Percentiles rank a stretch among this genome's conserved stretches.
These are phyloP conservation scores for Lippia alba DNA, from an alignment of 305 asterid species.

Conservation along the genomic window DNA sequence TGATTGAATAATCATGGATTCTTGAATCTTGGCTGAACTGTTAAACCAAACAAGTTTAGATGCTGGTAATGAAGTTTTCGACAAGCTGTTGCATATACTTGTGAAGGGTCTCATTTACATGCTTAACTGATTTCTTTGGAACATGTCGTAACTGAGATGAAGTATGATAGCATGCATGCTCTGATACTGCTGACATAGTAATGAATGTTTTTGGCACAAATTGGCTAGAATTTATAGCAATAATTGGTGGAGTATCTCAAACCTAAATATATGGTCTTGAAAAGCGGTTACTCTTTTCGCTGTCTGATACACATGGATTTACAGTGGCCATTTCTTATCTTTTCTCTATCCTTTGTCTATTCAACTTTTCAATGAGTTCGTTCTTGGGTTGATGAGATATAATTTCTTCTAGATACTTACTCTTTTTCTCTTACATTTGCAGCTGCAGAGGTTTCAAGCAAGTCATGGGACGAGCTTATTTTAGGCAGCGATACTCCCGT, in stretches of 20 bases:
- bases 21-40: background rate
- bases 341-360: background rate
- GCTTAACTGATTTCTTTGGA: constrained; percentile 3
- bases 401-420: constrained; percentile 11
- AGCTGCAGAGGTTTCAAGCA: constrained; percentile 69
- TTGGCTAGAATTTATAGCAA: background rate
- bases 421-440: constrained; percentile 34
- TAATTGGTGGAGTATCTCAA: background rate
- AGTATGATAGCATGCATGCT: constrained; percentile 1
- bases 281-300: constrained; percentile 14
- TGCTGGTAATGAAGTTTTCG: background rate
- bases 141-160: constrained; percentile 1
- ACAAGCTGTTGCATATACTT: background rate
- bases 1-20: background rate
- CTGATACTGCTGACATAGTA: constrained; percentile 9
- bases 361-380: background rate
- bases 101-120: constrained; percentile 15
- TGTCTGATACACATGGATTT: background rate
- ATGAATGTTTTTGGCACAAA: background rate
- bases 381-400: too few species aligned
- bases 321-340: background rate
- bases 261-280: constrained; percentile 3
- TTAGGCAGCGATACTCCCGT: constrained; percentile 66
- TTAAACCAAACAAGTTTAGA: background rate
- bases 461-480: constrained; percentile 75